These are phyloP conservation scores for Vigna radiata DNA, from an alignment of 306 rosid species.

Conservation along the genomic window DNA sequence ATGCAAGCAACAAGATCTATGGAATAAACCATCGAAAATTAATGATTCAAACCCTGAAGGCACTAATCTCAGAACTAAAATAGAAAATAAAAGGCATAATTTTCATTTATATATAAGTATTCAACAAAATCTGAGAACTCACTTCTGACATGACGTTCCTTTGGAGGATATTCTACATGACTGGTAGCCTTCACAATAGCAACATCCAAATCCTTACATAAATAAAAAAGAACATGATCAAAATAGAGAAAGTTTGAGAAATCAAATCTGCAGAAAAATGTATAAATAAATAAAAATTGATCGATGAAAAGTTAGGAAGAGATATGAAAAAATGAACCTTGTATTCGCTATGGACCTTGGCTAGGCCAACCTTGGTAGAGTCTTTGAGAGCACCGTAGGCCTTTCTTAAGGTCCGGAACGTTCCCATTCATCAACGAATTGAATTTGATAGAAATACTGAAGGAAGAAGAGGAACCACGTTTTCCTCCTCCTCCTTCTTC, in stretches of 20 bases:
- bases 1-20: slow-evolving; percentile 28
- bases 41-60: not conserved
- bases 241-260: not conserved
- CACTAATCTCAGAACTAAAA: slow-evolving; percentile 11
- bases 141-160: slow-evolving; percentile 96
- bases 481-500: slow-evolving; percentile 39
- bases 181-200: slow-evolving; percentile 94
- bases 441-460: slow-evolving; percentile 35
- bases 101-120: not conserved
- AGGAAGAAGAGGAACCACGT: slow-evolving; percentile 54
- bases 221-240: not conserved
- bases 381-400: slow-evolving; percentile 98
- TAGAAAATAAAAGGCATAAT: not conserved
- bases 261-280: not conserved
- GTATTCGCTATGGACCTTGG: slow-evolving; percentile 92
- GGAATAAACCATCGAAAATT: not conserved
- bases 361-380: slow-evolving; percentile 96
- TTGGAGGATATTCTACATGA: slow-evolving; percentile 90
- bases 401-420: slow-evolving; percentile 75
- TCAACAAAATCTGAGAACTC: slow-evolving; percentile 43
- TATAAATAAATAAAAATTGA: not conserved
- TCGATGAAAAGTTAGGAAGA: not conserved
- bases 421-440: slow-evolving; percentile 62
- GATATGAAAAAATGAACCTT: slow-evolving; percentile 54
- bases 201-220: slow-evolving; percentile 82